These are phyloP conservation scores for Magnolia officinalis DNA, from an alignment of 164 flowering plant genomes.

Conservation along the genomic window DNA sequence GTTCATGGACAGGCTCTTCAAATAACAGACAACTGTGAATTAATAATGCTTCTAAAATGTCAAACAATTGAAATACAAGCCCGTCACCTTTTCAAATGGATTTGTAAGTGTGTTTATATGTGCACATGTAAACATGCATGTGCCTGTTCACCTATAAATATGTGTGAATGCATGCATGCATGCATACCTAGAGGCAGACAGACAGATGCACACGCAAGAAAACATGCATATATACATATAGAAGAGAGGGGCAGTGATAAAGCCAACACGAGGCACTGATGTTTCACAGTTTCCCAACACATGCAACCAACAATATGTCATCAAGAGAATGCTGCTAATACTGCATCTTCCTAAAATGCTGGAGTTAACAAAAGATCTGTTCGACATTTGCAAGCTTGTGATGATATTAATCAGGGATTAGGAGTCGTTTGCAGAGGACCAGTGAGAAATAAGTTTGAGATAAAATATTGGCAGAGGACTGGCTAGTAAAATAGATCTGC, in stretches of 20 bases:
- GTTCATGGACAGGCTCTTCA: neutral
- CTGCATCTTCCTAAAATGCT: neutral
- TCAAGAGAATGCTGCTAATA: neutral
- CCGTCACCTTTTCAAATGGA: neutral
- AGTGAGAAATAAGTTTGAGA: neutral
- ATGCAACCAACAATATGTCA: neutral
- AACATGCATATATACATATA: neutral
- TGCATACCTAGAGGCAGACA: too few species aligned
- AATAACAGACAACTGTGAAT: neutral
- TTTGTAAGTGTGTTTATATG: neutral
- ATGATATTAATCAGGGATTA: neutral
- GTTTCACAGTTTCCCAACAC: neutral
- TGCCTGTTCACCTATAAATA: too few species aligned
- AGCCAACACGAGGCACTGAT: neutral
- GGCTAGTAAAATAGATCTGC: neutral
- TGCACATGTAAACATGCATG: neutral
- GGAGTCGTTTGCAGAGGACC: neutral
- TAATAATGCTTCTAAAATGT: neutral
- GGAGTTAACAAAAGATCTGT: neutral
- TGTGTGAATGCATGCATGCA: too few species aligned
- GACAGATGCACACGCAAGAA: neutral
- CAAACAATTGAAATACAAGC: neutral
- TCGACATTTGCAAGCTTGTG: neutral
- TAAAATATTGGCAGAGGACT: neutral
- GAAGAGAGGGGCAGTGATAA: neutral